These are phyloP conservation scores for Durotheca rogersii DNA, from an alignment of 495 filamentous ascomycete species.

Conservation along the genomic window DNA sequence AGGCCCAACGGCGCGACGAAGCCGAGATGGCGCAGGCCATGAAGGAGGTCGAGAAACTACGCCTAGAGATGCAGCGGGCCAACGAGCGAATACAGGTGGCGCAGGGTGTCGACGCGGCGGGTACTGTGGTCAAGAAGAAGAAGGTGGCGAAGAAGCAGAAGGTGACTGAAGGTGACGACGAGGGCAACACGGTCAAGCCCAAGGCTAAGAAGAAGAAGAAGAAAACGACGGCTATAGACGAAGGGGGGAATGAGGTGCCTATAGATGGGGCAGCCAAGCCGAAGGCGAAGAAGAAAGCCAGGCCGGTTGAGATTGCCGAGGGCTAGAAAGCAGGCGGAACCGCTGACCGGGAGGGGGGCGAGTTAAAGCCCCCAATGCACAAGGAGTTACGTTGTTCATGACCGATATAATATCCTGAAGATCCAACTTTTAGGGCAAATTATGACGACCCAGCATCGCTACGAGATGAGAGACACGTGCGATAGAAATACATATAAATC, in stretches of 20 bases:
- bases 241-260: conserved; percentile 11
- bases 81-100: conserved; percentile 76
- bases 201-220: conserved; percentile 50
- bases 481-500: no score
- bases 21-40: conserved; percentile 82
- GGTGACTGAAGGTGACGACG: conserved; percentile 50
- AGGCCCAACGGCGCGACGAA: conserved; percentile 65
- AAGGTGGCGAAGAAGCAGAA: conserved; percentile 45
- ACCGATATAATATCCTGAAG: no score
- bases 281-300: conserved; percentile 45
- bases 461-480: no score
- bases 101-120: conserved; percentile 68
- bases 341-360: background rate
- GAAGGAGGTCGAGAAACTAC: conserved; percentile 78
- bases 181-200: conserved; percentile 12
- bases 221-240: conserved; percentile 39
- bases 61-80: conserved; percentile 88
- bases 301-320: conserved; percentile 23
- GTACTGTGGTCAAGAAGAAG: conserved; percentile 76
- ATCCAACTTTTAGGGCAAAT: no score
- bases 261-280: conserved; percentile 26
- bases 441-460: background rate
- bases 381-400: no score
- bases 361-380: no score
- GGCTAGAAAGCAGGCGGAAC: conserved; percentile 6